These are phyloP conservation scores for Hanseniaspora clermontiae DNA, from an alignment of 805 yeast genomes.

Conservation along the genomic window DNA sequence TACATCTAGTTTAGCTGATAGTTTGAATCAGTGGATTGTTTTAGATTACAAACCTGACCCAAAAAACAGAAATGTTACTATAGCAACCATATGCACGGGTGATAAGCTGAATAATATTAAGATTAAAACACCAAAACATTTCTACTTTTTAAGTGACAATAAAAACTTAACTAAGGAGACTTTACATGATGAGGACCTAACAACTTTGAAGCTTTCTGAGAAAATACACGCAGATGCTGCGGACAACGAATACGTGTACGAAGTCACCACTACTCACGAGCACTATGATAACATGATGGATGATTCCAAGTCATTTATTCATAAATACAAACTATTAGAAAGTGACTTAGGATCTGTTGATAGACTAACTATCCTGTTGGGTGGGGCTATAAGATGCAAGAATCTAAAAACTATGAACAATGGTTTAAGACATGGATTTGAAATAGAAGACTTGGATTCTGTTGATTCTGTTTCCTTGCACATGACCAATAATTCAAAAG, in stretches of 20 bases:
- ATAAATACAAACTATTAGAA: conserved; percentile 63
- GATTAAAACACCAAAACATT: conserved; percentile 59
- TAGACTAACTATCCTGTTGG: conserved; percentile 67
- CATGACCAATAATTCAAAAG: conserved; percentile 37
- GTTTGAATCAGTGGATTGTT: conserved; percentile 52
- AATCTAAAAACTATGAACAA: conserved; percentile 73
- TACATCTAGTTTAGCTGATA: neutral
- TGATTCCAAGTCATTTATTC: conserved; percentile 48
- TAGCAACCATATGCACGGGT: conserved; percentile 56
- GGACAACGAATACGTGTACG: conserved; percentile 59
- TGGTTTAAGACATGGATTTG: conserved; percentile 78
- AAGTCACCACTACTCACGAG: conserved; percentile 46
- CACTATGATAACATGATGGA: conserved; percentile 37
- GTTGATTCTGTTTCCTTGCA: conserved; percentile 17
- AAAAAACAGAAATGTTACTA: conserved; percentile 58
- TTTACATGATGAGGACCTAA: conserved; percentile 35
- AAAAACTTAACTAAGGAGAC: conserved; percentile 31
- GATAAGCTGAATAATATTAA: conserved; percentile 61
- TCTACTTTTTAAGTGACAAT: conserved; percentile 47
- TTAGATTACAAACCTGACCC: conserved; percentile 49
- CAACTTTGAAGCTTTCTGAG: conserved; percentile 49
- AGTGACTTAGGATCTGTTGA: conserved; percentile 53
- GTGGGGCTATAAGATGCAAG: conserved; percentile 60
- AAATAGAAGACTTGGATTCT: conserved; percentile 40
- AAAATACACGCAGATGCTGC: conserved; percentile 32